Evolutionary conservation across 2,329 filamentous ascomycete species (phyloP).

Genomic region (Nothophaeocryptopus gaeumannii): DNA sequence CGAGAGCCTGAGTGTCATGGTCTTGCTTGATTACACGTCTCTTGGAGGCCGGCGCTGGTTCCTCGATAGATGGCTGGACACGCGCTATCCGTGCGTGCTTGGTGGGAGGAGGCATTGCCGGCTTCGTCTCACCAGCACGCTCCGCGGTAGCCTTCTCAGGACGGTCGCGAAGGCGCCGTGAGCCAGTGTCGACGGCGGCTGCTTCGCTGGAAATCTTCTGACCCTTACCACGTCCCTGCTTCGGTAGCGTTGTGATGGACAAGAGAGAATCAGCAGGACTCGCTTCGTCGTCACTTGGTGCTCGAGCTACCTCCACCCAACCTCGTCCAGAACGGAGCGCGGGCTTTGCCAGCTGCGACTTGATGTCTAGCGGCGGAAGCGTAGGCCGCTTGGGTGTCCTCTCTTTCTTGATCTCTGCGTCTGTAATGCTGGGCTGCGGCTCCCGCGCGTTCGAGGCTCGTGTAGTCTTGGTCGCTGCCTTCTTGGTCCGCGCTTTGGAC

Average conservation of each 20-base stretch:
- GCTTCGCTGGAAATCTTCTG: neutral
- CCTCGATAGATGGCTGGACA: slow-evolving; percentile 2
- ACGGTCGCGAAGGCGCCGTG: neutral
- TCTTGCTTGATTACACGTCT: slow-evolving; percentile 7
- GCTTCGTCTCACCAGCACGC: slow-evolving; percentile 3
- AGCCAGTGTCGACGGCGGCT: neutral
- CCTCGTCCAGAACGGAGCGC: slow-evolving; percentile 20
- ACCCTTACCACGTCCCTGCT: neutral
- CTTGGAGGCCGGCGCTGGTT: neutral
- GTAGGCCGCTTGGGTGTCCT: neutral
- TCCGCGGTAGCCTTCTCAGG: neutral
- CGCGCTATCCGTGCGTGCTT: neutral
- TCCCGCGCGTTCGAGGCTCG: neutral
- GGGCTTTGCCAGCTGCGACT: slow-evolving; percentile 11
- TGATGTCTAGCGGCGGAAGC: slow-evolving; percentile 2
- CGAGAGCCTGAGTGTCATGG: slow-evolving; percentile 4
- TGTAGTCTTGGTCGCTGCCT: neutral
- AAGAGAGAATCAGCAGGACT: neutral
- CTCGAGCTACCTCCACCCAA: slow-evolving; percentile 19
- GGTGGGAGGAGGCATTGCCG: neutral
- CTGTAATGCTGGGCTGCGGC: neutral
- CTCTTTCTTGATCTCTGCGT: neutral
- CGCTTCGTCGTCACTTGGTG: neutral
- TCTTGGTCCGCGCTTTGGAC: neutral
- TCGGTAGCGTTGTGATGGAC: neutral